These are phyloP conservation scores for Lathyrus sativus DNA, from an alignment of 306 rosid species.

Conservation along the genomic window DNA sequence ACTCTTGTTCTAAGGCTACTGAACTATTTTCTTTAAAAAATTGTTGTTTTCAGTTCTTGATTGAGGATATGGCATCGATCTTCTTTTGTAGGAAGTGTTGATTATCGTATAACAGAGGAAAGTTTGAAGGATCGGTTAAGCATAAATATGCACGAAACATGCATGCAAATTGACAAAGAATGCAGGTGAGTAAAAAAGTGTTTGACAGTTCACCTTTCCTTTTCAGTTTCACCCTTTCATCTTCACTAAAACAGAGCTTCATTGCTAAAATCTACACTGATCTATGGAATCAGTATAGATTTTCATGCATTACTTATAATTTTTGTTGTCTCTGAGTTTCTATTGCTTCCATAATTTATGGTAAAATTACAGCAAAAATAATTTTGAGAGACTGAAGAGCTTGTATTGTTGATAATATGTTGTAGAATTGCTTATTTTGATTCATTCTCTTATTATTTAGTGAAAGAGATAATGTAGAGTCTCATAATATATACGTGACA, in stretches of 20 bases:
- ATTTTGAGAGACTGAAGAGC: neutral
- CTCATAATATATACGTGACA: conserved; percentile 29
- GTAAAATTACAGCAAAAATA: no score
- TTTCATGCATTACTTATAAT: no score
- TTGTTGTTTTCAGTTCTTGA: neutral
- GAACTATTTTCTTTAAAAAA: conserved; percentile 11
- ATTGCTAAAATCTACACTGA: neutral
- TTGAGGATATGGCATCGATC: neutral
- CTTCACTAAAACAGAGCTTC: conserved; percentile 6
- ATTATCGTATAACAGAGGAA: conserved; percentile 61
- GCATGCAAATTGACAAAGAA: conserved; percentile 66
- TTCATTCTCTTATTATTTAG: conserved; percentile 4
- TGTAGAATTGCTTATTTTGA: neutral
- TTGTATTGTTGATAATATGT: neutral
- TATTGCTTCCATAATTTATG: no score
- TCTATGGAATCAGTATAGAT: neutral
- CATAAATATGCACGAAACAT: conserved; percentile 71
- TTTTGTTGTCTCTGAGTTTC: no score
- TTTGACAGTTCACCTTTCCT: conserved; percentile 3
- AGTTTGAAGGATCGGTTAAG: conserved; percentile 70
- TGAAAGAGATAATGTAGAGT: conserved; percentile 4
- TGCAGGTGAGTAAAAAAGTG: conserved; percentile 54
- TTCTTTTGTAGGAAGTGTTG: conserved; percentile 48
- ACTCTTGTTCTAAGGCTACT: neutral
- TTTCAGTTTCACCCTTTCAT: conserved; percentile 4